Percentiles rank a stretch among this genome's conserved stretches.
These are phyloP conservation scores for Penicillium parvum DNA, from an alignment of 495 filamentous ascomycete species.

Conservation along the genomic window DNA sequence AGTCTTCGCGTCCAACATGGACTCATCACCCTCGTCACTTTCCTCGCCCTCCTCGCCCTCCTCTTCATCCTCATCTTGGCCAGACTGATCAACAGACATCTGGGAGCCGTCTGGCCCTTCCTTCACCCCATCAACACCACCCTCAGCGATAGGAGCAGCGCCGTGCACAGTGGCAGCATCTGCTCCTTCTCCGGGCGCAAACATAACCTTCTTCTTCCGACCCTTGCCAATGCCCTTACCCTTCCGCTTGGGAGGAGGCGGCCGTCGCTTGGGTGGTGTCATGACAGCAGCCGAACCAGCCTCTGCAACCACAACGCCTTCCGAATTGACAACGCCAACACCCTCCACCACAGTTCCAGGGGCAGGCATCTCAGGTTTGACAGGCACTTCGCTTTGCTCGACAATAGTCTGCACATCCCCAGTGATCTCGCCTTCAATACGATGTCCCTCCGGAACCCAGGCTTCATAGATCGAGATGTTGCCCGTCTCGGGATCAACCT, in stretches of 20 bases:
- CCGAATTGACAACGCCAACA: slow-evolving; percentile 55
- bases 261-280: slow-evolving; percentile 52
- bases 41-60: slow-evolving; percentile 49
- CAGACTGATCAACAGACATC: slow-evolving; percentile 34
- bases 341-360: slow-evolving; percentile 60
- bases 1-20: slow-evolving; percentile 49
- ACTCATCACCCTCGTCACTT: slow-evolving; percentile 54
- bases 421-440: slow-evolving; percentile 73
- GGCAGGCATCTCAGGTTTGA: slow-evolving; percentile 45
- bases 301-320: slow-evolving; percentile 57
- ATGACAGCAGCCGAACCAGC: slow-evolving; percentile 40
- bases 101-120: slow-evolving; percentile 36
- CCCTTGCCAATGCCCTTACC: slow-evolving; percentile 63
- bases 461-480: slow-evolving; percentile 78
- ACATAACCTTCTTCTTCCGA: slow-evolving; percentile 61
- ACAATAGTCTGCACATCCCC: slow-evolving; percentile 43
- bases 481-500: slow-evolving; percentile 65
- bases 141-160: slow-evolving; percentile 22
- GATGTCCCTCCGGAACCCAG: slow-evolving; percentile 73
- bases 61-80: slow-evolving; percentile 43
- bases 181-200: slow-evolving; percentile 41
- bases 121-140: slow-evolving; percentile 15
- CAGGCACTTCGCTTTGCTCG: slow-evolving; percentile 29
- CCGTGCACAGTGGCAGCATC: slow-evolving; percentile 36
- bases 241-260: slow-evolving; percentile 75